A percentile compares a stretch with the other conserved stretches of the same genome.
Conservation (phyloP, 2,329 filamentous ascomycete species). For the Paecilomyces sp. region DNA sequence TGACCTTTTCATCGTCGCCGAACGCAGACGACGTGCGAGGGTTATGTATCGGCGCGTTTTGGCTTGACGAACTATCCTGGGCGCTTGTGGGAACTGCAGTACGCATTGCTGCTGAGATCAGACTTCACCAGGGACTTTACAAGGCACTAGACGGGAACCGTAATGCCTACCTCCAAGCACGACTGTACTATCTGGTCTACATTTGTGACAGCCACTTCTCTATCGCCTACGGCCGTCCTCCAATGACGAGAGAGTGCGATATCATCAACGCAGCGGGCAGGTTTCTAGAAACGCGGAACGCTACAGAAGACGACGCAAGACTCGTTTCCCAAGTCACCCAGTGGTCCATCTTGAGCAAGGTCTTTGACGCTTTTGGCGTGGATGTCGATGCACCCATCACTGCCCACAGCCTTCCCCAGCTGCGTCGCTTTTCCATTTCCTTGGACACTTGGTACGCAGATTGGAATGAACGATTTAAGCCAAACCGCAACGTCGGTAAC, state of each 20-base stretch:
- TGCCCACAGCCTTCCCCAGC: constrained; percentile 9
- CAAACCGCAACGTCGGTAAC: constrained; percentile 32
- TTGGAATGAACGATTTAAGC: constrained; percentile 14
- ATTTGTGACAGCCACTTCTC: constrained; percentile 34
- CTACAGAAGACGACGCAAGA: constrained; percentile 24
- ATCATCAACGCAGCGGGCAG: constrained; percentile 19
- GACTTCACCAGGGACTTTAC: constrained; percentile 16
- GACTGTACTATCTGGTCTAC: constrained; percentile 28
- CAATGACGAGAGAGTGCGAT: constrained; percentile 27
- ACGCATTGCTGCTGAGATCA: constrained; percentile 14
- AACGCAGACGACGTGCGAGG: constrained; percentile 40
- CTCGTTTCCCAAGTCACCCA: constrained; percentile 27
- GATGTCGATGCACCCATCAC: constrained; percentile 19
- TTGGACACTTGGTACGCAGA: constrained; percentile 15
- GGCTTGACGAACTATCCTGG: constrained; percentile 39
- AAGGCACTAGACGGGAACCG: constrained; percentile 15
- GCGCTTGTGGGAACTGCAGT: constrained; percentile 14
- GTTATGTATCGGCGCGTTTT: constrained; percentile 43
- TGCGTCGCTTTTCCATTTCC: constrained; percentile 12
- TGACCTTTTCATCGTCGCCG: constrained; percentile 38
- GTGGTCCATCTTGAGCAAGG: constrained; percentile 23
- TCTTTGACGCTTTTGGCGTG: constrained; percentile 25
- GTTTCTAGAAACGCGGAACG: constrained; percentile 21
- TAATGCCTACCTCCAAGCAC: constrained; percentile 13
- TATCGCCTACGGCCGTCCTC: constrained; percentile 27